Evolutionary conservation across 805 yeast species (phyloP).

Genomic region (Kodamaea kaohsiungensis): DNA sequence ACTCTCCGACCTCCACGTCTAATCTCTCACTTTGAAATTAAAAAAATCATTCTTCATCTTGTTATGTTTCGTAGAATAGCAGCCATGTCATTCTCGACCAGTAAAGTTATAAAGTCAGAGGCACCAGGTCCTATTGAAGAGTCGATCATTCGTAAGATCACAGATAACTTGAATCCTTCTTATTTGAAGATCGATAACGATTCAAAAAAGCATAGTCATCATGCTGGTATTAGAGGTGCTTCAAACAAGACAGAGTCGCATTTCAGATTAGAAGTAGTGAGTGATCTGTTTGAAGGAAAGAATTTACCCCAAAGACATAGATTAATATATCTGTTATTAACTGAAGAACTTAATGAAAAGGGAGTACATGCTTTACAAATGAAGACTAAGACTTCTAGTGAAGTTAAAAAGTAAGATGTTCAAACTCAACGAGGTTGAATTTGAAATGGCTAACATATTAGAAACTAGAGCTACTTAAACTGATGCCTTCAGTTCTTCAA

Average conservation of each 20-base stretch:
- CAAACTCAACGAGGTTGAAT: too few species aligned
- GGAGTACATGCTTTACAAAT: conserved; percentile 90
- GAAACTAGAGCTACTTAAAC: too few species aligned
- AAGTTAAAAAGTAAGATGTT: background rate
- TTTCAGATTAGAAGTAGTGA: conserved; percentile 72
- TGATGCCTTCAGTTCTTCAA: too few species aligned
- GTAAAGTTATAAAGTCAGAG: conserved; percentile 16
- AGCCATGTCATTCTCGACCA: conserved; percentile 8
- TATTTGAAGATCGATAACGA: conserved; percentile 66
- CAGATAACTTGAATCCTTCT: conserved; percentile 43
- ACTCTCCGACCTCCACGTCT: background rate
- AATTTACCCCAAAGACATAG: conserved; percentile 77
- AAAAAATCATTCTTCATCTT: background rate
- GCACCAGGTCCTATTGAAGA: conserved; percentile 51
- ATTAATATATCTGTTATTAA: conserved; percentile 63
- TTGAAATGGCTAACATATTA: too few species aligned
- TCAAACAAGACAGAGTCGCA: conserved; percentile 77
- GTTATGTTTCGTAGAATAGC: conserved; percentile 9
- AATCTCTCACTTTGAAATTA: background rate
- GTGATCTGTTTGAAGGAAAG: conserved; percentile 66
- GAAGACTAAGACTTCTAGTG: conserved; percentile 66
- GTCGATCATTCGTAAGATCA: conserved; percentile 47
- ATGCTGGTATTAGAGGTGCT: conserved; percentile 77
- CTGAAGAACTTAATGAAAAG: conserved; percentile 66
- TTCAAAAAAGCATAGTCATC: conserved; percentile 86